A percentile compares a stretch with the other conserved stretches of the same genome.
phyloP scores from a whole-genome alignment of 148 eudicot genomes.

The Nepenthes gracilis region DNA sequence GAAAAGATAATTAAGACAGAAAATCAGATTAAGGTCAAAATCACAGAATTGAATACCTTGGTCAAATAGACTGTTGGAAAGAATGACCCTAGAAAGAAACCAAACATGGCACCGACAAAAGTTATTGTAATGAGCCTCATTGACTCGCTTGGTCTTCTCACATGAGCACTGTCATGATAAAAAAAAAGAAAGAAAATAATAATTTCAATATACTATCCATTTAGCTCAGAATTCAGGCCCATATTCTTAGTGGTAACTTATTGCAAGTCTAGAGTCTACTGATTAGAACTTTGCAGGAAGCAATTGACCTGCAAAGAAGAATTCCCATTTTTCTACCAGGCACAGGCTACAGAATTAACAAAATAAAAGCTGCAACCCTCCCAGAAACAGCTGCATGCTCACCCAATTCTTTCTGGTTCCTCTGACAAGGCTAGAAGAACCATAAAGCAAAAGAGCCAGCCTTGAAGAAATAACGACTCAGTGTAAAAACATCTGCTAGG shows the following conservation, averaged over 20 bases:
- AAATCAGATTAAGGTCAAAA: neutral
- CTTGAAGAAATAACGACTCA: neutral
- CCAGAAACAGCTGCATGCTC: neutral
- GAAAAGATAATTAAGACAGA: neutral
- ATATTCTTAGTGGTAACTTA: neutral
- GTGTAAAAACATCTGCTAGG: neutral
- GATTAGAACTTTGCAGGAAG: neutral
- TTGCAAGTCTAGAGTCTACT: neutral
- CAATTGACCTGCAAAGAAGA: slow-evolving; percentile 10
- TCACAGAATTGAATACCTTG: slow-evolving; percentile 25
- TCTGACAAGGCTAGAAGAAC: neutral
- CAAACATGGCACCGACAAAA: slow-evolving; percentile 49
- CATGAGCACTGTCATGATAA: slow-evolving; percentile 1
- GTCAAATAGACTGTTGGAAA: slow-evolving; percentile 47
- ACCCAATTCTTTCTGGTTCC: slow-evolving; percentile 1
- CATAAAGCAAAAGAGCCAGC: neutral
- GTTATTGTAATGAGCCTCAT: slow-evolving; percentile 55
- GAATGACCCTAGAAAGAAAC: slow-evolving; percentile 56
- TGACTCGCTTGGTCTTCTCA: slow-evolving; percentile 24
- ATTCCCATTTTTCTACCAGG: slow-evolving; percentile 7
- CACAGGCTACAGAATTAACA: slow-evolving; percentile 1
- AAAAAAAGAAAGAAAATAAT: neutral
- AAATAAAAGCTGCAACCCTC: slow-evolving; percentile 1
- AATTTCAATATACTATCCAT: neutral
- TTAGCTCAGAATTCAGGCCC: neutral